Evolutionary conservation across 306 rosid genomes (phyloP).

Genomic region (Cicer bijugum): DNA sequence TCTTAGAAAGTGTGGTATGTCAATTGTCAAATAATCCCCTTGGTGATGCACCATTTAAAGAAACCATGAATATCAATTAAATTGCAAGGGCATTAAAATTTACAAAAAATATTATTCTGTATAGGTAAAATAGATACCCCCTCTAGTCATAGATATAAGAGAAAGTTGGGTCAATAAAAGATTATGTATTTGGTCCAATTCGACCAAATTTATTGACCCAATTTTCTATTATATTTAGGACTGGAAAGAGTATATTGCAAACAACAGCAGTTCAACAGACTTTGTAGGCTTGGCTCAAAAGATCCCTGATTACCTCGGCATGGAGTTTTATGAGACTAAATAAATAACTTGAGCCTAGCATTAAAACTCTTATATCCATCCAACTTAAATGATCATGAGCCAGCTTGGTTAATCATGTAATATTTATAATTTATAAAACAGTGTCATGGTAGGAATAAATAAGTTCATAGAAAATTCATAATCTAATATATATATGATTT

Average conservation of each 20-base stretch:
- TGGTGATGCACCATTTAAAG: slow-evolving; percentile 15
- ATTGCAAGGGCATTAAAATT: neutral
- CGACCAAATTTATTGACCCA: too few relatives aligned
- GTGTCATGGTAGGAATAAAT: neutral
- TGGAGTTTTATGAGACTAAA: slow-evolving; percentile 16
- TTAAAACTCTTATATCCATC: slow-evolving; percentile 10
- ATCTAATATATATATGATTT: neutral
- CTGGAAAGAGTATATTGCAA: too few relatives aligned
- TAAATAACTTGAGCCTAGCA: neutral
- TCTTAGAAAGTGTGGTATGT: slow-evolving; percentile 1
- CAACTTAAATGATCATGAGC: slow-evolving; percentile 17
- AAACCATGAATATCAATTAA: slow-evolving; percentile 30
- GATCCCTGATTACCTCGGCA: neutral
- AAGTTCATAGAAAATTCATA: neutral
- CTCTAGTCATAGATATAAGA: too few relatives aligned
- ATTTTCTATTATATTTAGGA: too few relatives aligned
- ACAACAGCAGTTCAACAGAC: neutral
- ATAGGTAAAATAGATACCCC: neutral
- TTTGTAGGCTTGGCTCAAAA: neutral
- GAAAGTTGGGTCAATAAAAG: too few relatives aligned
- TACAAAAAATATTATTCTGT: neutral
- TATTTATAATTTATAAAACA: neutral
- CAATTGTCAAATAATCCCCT: slow-evolving; percentile 33
- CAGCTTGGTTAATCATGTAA: slow-evolving; percentile 13
- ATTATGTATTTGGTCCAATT: too few relatives aligned